These are phyloP conservation scores for Monosporascus sp. DNA, from an alignment of 2,329 filamentous ascomycete species.

Conservation along the genomic window DNA sequence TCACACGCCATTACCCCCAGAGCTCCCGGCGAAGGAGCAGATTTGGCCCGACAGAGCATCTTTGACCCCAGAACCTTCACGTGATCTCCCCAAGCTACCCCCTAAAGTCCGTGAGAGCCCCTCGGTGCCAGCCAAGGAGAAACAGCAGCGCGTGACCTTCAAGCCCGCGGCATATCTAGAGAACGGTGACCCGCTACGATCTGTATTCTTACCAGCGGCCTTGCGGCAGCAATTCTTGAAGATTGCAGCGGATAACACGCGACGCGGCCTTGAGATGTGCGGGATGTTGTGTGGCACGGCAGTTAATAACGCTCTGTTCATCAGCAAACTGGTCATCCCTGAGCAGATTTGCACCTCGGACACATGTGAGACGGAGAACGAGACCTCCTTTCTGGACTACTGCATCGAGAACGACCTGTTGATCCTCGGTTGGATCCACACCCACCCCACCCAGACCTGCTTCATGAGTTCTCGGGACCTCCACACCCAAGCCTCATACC, in stretches of 20 bases:
- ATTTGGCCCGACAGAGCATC: constrained; percentile 25
- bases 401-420: constrained; percentile 79
- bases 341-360: constrained; percentile 86
- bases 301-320: constrained; percentile 89
- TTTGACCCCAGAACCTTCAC: constrained; percentile 9
- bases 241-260: constrained; percentile 71
- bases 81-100: constrained; percentile 19
- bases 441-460: constrained; percentile 91
- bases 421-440: constrained; percentile 95
- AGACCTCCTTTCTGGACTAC: constrained; percentile 79
- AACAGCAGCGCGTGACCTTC: constrained; percentile 66
- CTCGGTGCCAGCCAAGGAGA: constrained; percentile 21
- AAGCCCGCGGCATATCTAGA: constrained; percentile 83
- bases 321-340: constrained; percentile 82
- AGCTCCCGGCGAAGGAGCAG: constrained; percentile 25
- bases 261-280: constrained; percentile 82
- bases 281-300: constrained; percentile 88
- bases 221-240: constrained; percentile 71
- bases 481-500: constrained; percentile 90
- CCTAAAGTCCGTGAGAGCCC: constrained; percentile 24
- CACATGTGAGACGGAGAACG: constrained; percentile 91
- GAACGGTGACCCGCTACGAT: constrained; percentile 78
- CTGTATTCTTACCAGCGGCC: constrained; percentile 75
- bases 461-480: constrained; percentile 95
- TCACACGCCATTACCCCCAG: constrained; percentile 15